These are phyloP conservation scores for Trametes cubensis DNA, from an alignment of 768 basidiomycete species.

Conservation along the genomic window DNA sequence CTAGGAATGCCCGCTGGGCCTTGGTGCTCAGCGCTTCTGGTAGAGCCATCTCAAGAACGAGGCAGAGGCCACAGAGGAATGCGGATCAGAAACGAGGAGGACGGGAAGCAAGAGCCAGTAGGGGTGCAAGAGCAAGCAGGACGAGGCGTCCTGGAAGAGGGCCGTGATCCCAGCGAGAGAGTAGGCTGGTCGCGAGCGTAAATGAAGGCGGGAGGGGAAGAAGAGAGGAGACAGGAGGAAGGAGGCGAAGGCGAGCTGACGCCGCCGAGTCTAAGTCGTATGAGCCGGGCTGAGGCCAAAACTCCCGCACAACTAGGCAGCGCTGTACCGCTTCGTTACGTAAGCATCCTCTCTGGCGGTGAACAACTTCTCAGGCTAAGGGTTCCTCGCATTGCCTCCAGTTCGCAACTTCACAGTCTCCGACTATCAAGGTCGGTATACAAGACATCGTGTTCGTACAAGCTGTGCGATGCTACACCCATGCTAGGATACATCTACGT, in stretches of 20 bases:
- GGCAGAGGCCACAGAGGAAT: slow-evolving; percentile 7
- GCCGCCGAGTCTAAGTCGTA: not conserved
- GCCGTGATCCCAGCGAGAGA: not conserved
- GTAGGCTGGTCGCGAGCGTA: not conserved
- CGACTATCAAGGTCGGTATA: too few relatives aligned
- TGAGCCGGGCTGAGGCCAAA: not conserved
- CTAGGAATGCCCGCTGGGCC: slow-evolving; percentile 72
- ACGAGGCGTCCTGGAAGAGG: slow-evolving; percentile 11
- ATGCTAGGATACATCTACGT: too few relatives aligned
- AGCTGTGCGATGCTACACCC: too few relatives aligned
- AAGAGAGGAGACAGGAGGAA: slow-evolving; percentile 13
- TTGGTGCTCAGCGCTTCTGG: slow-evolving; percentile 73
- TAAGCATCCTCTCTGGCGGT: slow-evolving; percentile 9
- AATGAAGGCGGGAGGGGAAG: not conserved
- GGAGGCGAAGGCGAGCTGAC: slow-evolving; percentile 2
- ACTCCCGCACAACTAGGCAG: not conserved
- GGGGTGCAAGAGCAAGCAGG: slow-evolving; percentile 1
- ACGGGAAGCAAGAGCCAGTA: not conserved
- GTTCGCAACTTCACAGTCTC: too few relatives aligned
- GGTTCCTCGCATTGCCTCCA: not conserved
- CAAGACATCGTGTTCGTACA: too few relatives aligned
- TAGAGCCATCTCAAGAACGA: slow-evolving; percentile 55
- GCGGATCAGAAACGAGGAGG: not conserved
- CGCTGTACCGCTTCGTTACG: slow-evolving; percentile 16
- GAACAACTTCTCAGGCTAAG: not conserved